Percentiles rank a stretch among this genome's conserved stretches.
Evolutionary conservation across 2,329 filamentous ascomycete genomes (phyloP).

Genomic region (Colletotrichum agaves): DNA sequence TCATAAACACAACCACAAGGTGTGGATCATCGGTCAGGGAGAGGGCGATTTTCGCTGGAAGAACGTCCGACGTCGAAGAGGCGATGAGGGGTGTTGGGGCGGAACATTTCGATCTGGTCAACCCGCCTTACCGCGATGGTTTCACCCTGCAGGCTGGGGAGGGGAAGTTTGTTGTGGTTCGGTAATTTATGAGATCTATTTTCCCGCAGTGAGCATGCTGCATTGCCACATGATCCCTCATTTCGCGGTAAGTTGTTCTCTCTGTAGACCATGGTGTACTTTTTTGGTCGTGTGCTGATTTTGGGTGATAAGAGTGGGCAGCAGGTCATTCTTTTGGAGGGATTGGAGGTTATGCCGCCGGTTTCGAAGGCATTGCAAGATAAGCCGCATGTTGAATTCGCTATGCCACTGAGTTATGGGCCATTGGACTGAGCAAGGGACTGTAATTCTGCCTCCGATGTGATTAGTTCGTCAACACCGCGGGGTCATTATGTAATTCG

Average conservation of each 20-base stretch:
- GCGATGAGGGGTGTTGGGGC: not conserved
- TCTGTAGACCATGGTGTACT: not conserved
- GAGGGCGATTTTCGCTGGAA: not conserved
- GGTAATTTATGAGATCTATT: slow-evolving; percentile 20
- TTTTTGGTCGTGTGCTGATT: not conserved
- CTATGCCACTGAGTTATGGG: slow-evolving; percentile 17
- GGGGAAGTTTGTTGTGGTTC: slow-evolving; percentile 15
- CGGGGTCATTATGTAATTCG: too few relatives aligned
- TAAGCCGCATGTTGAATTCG: slow-evolving; percentile 22
- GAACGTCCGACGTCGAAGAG: not conserved
- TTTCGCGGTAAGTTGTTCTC: not conserved
- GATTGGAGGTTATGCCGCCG: slow-evolving; percentile 28
- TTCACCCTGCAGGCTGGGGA: slow-evolving; percentile 20
- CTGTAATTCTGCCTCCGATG: too few relatives aligned
- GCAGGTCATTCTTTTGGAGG: slow-evolving; percentile 17
- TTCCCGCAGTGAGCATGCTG: slow-evolving; percentile 21
- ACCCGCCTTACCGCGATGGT: slow-evolving; percentile 16
- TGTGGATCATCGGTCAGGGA: slow-evolving; percentile 21
- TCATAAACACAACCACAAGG: slow-evolving; percentile 31
- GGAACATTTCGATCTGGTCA: not conserved
- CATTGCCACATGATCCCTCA: slow-evolving; percentile 34
- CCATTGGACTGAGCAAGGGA: not conserved
- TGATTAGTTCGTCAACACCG: too few relatives aligned
- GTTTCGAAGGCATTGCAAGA: slow-evolving; percentile 15
- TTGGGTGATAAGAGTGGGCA: not conserved